Base-by-base conservation (phyloP, 805 yeast genomes). In the Debaryomyces maramus region DNA sequence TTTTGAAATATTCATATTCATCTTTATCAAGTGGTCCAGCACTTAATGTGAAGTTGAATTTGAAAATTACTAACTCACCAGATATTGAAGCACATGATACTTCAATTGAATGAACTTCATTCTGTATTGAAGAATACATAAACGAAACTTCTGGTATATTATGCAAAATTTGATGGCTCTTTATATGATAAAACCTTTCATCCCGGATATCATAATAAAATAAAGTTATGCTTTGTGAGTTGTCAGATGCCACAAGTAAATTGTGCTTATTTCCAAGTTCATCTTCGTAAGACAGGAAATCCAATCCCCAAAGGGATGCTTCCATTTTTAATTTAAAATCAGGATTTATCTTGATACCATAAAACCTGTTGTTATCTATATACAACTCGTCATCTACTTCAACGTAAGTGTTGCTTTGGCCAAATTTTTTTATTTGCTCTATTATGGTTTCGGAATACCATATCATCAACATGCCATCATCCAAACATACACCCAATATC, bases 251-350 rank as follows among this genome's bases (percentile, higher is more conserved):
- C 0, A 64, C 76, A 10, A 82, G 44, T 30, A 75, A 39, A 39
- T 65, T 53, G 26, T 56, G 64, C 32, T 45, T 20, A 3, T 48
- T 51, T 7, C 54, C 57, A 5, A 33, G 7, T 4, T 31, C 14
- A 16, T 47, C 54, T 5, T 30, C 20, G 19, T 52, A 51, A 2
- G 51, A 34, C n/a, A 57, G 46, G 27, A 74, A 57, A 50, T 80
- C 85, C 14, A 79, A 48, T 0, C 87, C 86, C 89, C 89, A 83
- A 2, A 73, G 78, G 1, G 85, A 78, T 1, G 73, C 58, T 5
- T 61, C 61, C 34, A 73, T 48, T 22, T 57, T 61, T 3, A 74
- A 39, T 18, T 48, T 52, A 24, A 59, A 50, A 15, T 55, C 63
- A 2, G 68, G 54, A 5, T 48, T 43, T 1, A 61, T 40, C 21